A percentile compares a stretch with the other conserved stretches of the same genome.
Evolutionary conservation across 2,329 filamentous ascomycete species (phyloP).

Genomic region (Fusarium subtropicale): DNA sequence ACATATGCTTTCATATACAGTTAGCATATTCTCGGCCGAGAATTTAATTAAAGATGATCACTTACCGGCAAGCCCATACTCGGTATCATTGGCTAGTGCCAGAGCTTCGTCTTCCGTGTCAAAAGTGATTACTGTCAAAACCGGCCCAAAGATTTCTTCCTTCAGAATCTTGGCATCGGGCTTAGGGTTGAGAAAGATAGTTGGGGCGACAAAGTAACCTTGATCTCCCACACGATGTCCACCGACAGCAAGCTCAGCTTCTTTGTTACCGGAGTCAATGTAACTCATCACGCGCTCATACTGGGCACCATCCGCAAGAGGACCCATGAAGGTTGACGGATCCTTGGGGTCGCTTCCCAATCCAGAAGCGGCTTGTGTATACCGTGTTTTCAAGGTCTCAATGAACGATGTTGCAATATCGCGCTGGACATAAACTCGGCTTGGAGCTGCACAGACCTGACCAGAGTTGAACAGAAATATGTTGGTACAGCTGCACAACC

Average conservation of each 20-base stretch:
- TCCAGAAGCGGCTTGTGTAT: background rate
- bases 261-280: background rate
- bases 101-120: background rate
- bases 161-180: background rate
- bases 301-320: background rate
- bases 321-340: background rate
- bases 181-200: conserved; percentile 1
- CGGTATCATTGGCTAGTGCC: background rate
- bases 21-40: background rate
- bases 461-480: background rate
- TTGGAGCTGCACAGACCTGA: background rate
- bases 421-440: background rate
- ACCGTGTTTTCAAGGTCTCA: background rate
- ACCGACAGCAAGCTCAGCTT: background rate
- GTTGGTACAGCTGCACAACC: background rate
- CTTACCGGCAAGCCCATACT: background rate
- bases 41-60: too few species aligned
- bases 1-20: background rate
- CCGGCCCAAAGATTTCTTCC: background rate
- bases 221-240: background rate
- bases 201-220: background rate
- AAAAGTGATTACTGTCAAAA: background rate
- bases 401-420: background rate
- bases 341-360: background rate
- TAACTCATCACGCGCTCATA: background rate